Base-by-base conservation (phyloP, 2,329 filamentous ascomycete species). In the Emmonsia crescens region DNA sequence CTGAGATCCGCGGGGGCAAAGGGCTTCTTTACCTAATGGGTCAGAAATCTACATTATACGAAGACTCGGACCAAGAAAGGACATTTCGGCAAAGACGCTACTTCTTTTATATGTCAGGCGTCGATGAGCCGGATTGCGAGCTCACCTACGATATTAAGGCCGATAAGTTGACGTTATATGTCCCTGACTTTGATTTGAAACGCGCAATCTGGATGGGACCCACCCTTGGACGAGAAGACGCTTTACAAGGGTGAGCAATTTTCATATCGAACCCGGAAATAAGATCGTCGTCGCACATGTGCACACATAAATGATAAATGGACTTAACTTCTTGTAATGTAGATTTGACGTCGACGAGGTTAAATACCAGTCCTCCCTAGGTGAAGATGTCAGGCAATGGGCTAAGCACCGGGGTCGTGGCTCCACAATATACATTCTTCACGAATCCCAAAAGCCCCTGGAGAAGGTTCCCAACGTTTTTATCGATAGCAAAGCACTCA, bases 261-360 rank as follows among this genome's bases (percentile, higher is more conserved):
- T 3, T 57, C 27, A 57, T 19, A n/a, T 40, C 56, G 12, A 57
- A 19, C 14, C 14, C 14, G 36, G 29, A 54, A 24, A 21, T 12
- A 14, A 29, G 3, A 52, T 46, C 29, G 8, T 21, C 44, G 38
- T n/a, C 44, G n/a, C 16, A 6, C 38, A 49, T 44, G 14, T 5
- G 36, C 33, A 42, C 36, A 56, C n/a, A n/a, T n/a, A n/a, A n/a
- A n/a, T n/a, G n/a, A n/a, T 24, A 29, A 29, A n/a, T 48, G 27
- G 33, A 40, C 52, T 46, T 46, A 57, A 49, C 40, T 31, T 21
- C 31, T 10, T 27, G 29, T 38, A 52, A 29, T 65, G 76, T 2
- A 79, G 76, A 60, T 86, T 85, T 66, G 86, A 93, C 66, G 81
- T 93, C 60, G 89, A 93, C 70, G 80, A 84, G 49, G 89, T 90